Base-by-base conservation (phyloP, 352 stramenopile species). In the Phytopythium oedochilum region DNA sequence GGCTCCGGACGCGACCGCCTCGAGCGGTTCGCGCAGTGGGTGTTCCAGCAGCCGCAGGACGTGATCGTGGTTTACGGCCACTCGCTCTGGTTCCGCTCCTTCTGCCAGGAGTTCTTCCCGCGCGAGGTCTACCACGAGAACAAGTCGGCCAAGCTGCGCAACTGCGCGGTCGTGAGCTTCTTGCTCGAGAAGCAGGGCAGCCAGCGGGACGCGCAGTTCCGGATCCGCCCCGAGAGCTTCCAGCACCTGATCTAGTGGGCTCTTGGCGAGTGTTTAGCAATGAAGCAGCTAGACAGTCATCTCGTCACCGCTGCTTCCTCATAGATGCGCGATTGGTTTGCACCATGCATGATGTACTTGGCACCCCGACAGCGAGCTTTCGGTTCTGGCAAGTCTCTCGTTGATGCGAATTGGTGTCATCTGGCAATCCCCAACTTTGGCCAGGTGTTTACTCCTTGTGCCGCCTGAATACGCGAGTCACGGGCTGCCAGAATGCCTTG, bases 81-180 rank as follows among this genome's bases (percentile, higher is more conserved):
- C 65, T 95, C 86, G 59, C 68, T 91, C 38, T 96, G 86, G 83
- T 90, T 94, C 49, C 75, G 78, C 1, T 79, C 80, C 12, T 96
- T 95, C 52, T 94, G 80, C 56, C 76, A 75, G 14, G 83, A 88
- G 54, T 95, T 86, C 47, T 77, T 95, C 26, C 78, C 81, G 11
- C n/a, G 22, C 4, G 47, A 70, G 20, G 31, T 71, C 0, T 15
- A 61, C 7, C 72, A 88, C 45, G 63, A 71, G 6, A 66, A 68
- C 35, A 92, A 88, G 55, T 69, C 35, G 23, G 59, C 60, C 23
- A 96, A 95, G 50, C 71, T 95, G 45, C 59, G 53, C 32, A 96
- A 96, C 61, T 94, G 83, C 53, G 85, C 66, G 5, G 75, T 94
- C 12, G 78, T 89, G 32, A 80, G 66, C 9, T 95, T 95, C 55